Evolutionary conservation across 2,329 filamentous ascomycete species (phyloP).

Genomic region (Trichoderma koningiopsis): DNA sequence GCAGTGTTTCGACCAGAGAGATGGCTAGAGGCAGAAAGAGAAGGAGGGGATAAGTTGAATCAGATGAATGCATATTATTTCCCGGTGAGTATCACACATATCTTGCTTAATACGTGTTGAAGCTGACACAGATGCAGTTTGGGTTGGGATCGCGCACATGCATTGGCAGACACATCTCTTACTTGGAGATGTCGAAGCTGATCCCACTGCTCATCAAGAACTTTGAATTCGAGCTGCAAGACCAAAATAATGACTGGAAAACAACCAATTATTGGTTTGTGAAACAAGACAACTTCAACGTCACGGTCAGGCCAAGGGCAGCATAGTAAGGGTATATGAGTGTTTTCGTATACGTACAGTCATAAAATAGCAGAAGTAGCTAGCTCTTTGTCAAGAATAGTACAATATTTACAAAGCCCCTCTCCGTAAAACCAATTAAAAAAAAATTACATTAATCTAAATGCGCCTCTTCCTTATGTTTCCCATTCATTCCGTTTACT

Average conservation of each 20-base stretch:
- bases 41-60: constrained; percentile 30
- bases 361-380: not conserved
- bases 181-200: constrained; percentile 47
- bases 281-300: constrained; percentile 45
- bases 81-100: constrained; percentile 30
- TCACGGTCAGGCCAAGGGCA: constrained; percentile 29
- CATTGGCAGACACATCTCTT: constrained; percentile 47
- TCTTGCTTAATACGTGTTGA: not conserved
- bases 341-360: too few species aligned
- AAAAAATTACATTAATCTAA: constrained; percentile 16
- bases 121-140: constrained; percentile 35
- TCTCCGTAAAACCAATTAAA: not conserved
- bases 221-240: constrained; percentile 39
- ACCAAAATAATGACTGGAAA: constrained; percentile 34
- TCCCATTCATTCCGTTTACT: constrained; percentile 16
- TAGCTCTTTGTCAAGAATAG: too few species aligned
- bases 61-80: constrained; percentile 37
- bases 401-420: too few species aligned
- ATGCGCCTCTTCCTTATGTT: constrained; percentile 6
- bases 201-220: constrained; percentile 42
- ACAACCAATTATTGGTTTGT: constrained; percentile 48
- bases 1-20: constrained; percentile 44
- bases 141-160: constrained; percentile 47
- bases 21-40: constrained; percentile 39
- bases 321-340: not conserved